Percentiles rank a stretch among this genome's conserved stretches.
phyloP scores from a whole-genome alignment of 257 asterid species.

The Cinchona pubescens region DNA sequence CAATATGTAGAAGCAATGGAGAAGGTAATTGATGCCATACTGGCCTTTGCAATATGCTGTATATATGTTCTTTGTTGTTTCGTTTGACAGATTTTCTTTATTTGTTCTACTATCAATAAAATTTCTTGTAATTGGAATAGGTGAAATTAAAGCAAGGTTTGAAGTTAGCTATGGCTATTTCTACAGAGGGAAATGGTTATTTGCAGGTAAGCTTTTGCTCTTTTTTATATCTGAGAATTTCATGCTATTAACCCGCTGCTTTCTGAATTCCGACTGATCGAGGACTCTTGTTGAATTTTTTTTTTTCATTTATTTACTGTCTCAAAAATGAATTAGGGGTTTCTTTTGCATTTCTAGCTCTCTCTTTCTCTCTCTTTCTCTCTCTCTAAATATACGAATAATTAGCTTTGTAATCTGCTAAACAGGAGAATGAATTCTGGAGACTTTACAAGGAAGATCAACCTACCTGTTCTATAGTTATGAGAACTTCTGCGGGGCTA shows the following conservation, averaged over 20 bases:
- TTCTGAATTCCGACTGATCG: neutral
- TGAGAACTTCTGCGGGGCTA: constrained; percentile 83
- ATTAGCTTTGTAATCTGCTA: constrained; percentile 1
- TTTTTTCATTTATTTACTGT: neutral
- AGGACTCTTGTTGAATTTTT: neutral
- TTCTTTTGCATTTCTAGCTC: neutral
- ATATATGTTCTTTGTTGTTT: constrained; percentile 10
- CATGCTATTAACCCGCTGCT: neutral
- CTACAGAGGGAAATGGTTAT: constrained; percentile 92
- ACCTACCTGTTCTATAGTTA: constrained; percentile 65
- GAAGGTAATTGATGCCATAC: constrained; percentile 50
- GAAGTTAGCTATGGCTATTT: constrained; percentile 84
- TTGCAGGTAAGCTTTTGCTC: constrained; percentile 57
- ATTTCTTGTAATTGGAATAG: constrained; percentile 35
- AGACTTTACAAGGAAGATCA: constrained; percentile 91
- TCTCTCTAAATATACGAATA: neutral
- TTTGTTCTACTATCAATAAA: constrained; percentile 13
- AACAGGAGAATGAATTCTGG: constrained; percentile 90
- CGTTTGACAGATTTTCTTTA: neutral
- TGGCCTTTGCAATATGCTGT: no score
- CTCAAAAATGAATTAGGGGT: neutral
- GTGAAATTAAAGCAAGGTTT: constrained; percentile 92
- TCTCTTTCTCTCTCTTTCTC: neutral
- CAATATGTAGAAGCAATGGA: constrained; percentile 90
- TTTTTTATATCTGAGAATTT: constrained; percentile 14